Evolutionary conservation across 2,329 filamentous ascomycete species (phyloP).

Genomic region (Arachnomyces sp.): DNA sequence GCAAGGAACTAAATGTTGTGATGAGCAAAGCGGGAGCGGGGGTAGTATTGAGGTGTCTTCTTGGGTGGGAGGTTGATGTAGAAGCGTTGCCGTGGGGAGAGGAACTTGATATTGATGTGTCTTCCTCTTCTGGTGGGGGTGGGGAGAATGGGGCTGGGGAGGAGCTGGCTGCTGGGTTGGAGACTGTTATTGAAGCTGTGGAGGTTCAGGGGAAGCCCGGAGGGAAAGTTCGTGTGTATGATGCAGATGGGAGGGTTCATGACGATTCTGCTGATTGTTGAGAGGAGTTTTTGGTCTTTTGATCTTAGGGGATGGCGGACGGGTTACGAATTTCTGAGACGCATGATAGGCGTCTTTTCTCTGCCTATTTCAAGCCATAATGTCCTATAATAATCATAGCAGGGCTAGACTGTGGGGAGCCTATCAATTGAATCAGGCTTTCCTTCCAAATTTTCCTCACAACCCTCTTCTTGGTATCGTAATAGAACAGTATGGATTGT

Average conservation of each 20-base stretch:
- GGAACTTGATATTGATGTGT: slow-evolving; percentile 53
- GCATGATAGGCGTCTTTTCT: too few relatives aligned
- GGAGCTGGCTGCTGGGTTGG: slow-evolving; percentile 60
- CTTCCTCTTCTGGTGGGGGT: slow-evolving; percentile 42
- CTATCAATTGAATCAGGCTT: too few relatives aligned
- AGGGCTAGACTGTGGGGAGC: too few relatives aligned
- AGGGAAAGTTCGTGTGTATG: slow-evolving; percentile 17
- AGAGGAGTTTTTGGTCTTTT: too few relatives aligned
- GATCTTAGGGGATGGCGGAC: too few relatives aligned
- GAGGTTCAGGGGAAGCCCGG: slow-evolving; percentile 46
- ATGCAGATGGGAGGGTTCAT: slow-evolving; percentile 12
- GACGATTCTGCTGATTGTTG: too few relatives aligned
- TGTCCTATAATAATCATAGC: too few relatives aligned
- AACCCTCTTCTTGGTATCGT: too few relatives aligned
- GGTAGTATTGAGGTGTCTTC: slow-evolving; percentile 69
- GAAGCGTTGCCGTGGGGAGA: slow-evolving; percentile 80
- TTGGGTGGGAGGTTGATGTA: slow-evolving; percentile 72
- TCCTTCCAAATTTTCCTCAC: too few relatives aligned
- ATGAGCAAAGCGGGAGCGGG: slow-evolving; percentile 86
- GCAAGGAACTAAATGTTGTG: slow-evolving; percentile 79
- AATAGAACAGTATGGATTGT: too few relatives aligned
- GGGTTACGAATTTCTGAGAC: too few relatives aligned
- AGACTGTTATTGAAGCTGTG: slow-evolving; percentile 70
- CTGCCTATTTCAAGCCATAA: too few relatives aligned
- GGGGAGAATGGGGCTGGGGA: slow-evolving; percentile 70